Conservation (phyloP, 495 filamentous ascomycete genomes). For the Aspergillus cavernicola region DNA sequence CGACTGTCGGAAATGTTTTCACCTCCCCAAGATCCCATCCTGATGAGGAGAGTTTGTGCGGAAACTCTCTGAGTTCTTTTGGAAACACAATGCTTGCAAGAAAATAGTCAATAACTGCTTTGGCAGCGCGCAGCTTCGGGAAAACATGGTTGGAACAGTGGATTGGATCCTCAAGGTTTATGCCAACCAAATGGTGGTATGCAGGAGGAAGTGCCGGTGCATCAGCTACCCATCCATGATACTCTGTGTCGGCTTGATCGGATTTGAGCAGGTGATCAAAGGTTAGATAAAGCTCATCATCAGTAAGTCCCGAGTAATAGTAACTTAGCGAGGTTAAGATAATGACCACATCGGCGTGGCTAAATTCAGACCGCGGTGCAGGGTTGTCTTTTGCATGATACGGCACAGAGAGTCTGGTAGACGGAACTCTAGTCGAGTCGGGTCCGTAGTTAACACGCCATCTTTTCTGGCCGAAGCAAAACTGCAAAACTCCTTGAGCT, state of each 20-base stretch:
- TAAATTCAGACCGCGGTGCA: conserved; percentile 61
- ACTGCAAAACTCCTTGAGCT: conserved; percentile 50
- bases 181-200: conserved; percentile 44
- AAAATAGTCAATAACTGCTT: conserved; percentile 56
- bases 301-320: conserved; percentile 59
- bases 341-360: conserved; percentile 68
- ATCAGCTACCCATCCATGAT: conserved; percentile 47
- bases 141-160: conserved; percentile 43
- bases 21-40: conserved; percentile 58
- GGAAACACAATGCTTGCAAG: conserved; percentile 59
- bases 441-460: conserved; percentile 70
- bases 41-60: conserved; percentile 59
- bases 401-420: conserved; percentile 54
- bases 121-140: conserved; percentile 46
- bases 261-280: conserved; percentile 50
- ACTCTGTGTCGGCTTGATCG: conserved; percentile 55
- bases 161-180: conserved; percentile 55
- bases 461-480: conserved; percentile 55
- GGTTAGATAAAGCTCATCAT: conserved; percentile 44
- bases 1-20: conserved; percentile 43
- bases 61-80: conserved; percentile 57
- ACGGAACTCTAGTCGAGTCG: conserved; percentile 42
- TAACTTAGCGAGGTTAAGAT: conserved; percentile 63
- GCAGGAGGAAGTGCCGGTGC: conserved; percentile 30
- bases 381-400: conserved; percentile 65